Evolutionary conservation across 2,329 filamentous ascomycete species (phyloP), one percentile per base, ranked within the genome.

Genomic region (Kalmusia sp.): DNA sequence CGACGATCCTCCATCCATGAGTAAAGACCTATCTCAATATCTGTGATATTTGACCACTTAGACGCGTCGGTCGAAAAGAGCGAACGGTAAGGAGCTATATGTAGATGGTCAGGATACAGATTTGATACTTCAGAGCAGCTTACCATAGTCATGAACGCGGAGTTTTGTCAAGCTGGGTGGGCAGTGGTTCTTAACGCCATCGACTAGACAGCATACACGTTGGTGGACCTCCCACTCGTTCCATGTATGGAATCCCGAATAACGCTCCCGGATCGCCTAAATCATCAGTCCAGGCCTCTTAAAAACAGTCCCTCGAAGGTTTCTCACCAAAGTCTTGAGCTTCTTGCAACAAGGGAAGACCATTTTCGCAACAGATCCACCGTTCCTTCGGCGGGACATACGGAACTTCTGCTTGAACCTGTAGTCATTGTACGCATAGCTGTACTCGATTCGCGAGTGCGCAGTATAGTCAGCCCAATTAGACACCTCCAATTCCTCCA

Each of bases 161-260:
- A 74, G 60, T 49, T 65, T 72, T 3, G 61, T 68, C 61, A 74
- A 54, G 37, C 51, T 71, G 3, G 65, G 47, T 9, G 71, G 66
- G 45, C 68, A 70, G 50, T 73, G 49, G 15, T 60, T 62, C 27
- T 63, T 58, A 12, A 74, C 62, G 11, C 68, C 69, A 49, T 73
- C 70, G 17, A 72, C 62, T 3, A 74, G 64, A 47, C 64, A 70
- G 56, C 71, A 74, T 1, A 73, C 69, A 6, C 70, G 69, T 52
- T 72, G 69, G 41, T 74, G 71, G 2, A 73, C 70, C 39, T 73
- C 69, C 68, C 68, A 73, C 28, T 74, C 71, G 41, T 72, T 72
- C 71, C 70, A 73, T 1, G 67, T 68, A 49, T 71, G 68, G 27
- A 70, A 73, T 6, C 68, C 68, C 0, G 67, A 70, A 44, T 72